Percentiles rank a stretch among this genome's conserved stretches.
Conservation (phyloP, 805 yeast genomes). For the Cyberlindnera saturnus region DNA sequence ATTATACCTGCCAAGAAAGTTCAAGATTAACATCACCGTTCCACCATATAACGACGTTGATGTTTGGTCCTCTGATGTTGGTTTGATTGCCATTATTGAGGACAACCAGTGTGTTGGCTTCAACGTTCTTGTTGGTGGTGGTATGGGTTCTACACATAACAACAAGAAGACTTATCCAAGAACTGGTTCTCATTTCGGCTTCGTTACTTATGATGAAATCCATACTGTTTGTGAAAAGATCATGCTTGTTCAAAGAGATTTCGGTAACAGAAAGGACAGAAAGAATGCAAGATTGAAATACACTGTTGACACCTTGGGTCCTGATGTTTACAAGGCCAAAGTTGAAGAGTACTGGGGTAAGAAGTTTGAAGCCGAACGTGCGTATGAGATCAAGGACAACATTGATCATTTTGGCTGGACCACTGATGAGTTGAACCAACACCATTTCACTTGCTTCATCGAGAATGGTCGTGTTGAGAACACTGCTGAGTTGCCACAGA, state of each 20-base stretch:
- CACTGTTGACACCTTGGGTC: constrained; percentile 92
- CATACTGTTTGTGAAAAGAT: constrained; percentile 81
- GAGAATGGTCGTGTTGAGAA: constrained; percentile 97
- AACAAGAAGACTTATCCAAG: constrained; percentile 95
- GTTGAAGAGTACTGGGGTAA: constrained; percentile 82
- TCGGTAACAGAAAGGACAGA: constrained; percentile 93
- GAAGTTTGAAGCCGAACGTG: constrained; percentile 62
- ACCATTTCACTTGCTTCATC: constrained; percentile 90
- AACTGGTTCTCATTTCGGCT: constrained; percentile 86
- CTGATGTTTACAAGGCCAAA: constrained; percentile 69
- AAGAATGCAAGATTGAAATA: constrained; percentile 97
- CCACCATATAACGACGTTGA: constrained; percentile 97
- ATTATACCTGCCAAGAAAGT: constrained; percentile 89
- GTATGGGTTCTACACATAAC: constrained; percentile 98
- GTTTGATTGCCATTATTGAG: constrained; percentile 79
- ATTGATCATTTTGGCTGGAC: constrained; percentile 93
- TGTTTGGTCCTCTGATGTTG: constrained; percentile 93
- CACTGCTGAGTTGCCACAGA: constrained; percentile 84
- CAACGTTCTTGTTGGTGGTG: constrained; percentile 93
- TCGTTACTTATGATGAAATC: constrained; percentile 57
- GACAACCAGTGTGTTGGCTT: constrained; percentile 63
- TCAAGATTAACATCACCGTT: constrained; percentile 88
- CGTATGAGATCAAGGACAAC: constrained; percentile 78
- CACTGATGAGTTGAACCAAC: constrained; percentile 72
- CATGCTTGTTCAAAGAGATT: constrained; percentile 90